Conservation (phyloP, 306 rosid genomes). For the Nissolia schottii region DNA sequence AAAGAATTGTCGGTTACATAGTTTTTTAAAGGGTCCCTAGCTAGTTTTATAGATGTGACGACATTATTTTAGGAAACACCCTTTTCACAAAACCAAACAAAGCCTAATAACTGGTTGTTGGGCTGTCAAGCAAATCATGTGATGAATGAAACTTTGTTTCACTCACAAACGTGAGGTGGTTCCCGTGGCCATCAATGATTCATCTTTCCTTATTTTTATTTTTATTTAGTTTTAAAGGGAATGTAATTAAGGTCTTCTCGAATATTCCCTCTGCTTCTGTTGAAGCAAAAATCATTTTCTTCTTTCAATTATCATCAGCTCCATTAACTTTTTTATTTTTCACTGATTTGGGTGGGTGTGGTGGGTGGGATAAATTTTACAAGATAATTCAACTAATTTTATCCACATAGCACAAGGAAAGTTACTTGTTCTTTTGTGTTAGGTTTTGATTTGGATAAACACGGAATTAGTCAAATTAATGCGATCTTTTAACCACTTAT, state of each 20-base stretch:
- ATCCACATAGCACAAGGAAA: too few relatives aligned
- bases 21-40: conserved; percentile 1
- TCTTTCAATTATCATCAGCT: neutral
- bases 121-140: conserved; percentile 38
- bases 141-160: conserved; percentile 32
- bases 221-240: neutral
- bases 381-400: neutral
- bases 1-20: conserved; percentile 31
- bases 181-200: conserved; percentile 24
- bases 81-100: conserved; percentile 18
- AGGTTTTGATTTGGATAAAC: conserved; percentile 18
- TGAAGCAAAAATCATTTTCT: neutral
- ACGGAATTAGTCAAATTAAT: conserved; percentile 25
- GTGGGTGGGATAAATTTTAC: too few relatives aligned
- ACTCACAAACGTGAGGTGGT: conserved; percentile 23
- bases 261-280: conserved; percentile 1
- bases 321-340: neutral
- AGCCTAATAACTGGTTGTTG: conserved; percentile 21
- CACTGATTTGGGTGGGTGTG: too few relatives aligned
- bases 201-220: neutral
- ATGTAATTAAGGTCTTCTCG: neutral
- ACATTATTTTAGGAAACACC: neutral
- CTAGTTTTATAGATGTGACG: neutral
- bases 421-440: neutral
- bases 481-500: neutral